These are phyloP conservation scores for Zarea fungicola DNA, from an alignment of 2,329 filamentous ascomycete genomes.

Conservation along the genomic window DNA sequence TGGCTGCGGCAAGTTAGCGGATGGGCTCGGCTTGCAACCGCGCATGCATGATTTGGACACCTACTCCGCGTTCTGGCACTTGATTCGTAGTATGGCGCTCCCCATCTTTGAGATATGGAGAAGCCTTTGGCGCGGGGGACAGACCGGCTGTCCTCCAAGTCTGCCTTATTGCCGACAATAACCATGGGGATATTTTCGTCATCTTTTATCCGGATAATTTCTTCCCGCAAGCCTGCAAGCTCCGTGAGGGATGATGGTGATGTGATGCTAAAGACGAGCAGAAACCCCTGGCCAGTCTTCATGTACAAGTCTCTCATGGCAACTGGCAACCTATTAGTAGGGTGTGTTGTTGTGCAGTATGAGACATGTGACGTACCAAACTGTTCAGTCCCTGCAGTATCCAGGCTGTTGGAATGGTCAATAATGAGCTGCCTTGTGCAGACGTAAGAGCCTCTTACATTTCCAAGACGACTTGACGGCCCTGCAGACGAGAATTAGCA, in stretches of 20 bases:
- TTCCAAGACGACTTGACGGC: slow-evolving; percentile 81
- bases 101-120: slow-evolving; percentile 80
- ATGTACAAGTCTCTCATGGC: slow-evolving; percentile 80
- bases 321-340: slow-evolving; percentile 34
- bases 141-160: slow-evolving; percentile 78
- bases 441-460: slow-evolving; percentile 53
- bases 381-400: slow-evolving; percentile 88
- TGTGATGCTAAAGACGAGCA: slow-evolving; percentile 88
- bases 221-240: slow-evolving; percentile 73
- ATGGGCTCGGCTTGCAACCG: not conserved
- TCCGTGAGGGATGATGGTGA: slow-evolving; percentile 79
- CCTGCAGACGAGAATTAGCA: slow-evolving; percentile 41
- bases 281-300: slow-evolving; percentile 88
- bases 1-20: slow-evolving; percentile 44
- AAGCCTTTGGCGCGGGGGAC: slow-evolving; percentile 78
- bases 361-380: slow-evolving; percentile 60
- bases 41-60: slow-evolving; percentile 19
- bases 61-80: slow-evolving; percentile 70
- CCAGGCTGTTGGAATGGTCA: slow-evolving; percentile 51
- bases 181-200: slow-evolving; percentile 82
- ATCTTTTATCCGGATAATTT: slow-evolving; percentile 88
- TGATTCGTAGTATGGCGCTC: slow-evolving; percentile 85
- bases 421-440: slow-evolving; percentile 17
- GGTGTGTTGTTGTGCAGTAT: slow-evolving; percentile 6
- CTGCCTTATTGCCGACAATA: slow-evolving; percentile 87